Evolutionary conservation across 306 rosid species (phyloP).

Genomic region (Datisca glomerata): DNA sequence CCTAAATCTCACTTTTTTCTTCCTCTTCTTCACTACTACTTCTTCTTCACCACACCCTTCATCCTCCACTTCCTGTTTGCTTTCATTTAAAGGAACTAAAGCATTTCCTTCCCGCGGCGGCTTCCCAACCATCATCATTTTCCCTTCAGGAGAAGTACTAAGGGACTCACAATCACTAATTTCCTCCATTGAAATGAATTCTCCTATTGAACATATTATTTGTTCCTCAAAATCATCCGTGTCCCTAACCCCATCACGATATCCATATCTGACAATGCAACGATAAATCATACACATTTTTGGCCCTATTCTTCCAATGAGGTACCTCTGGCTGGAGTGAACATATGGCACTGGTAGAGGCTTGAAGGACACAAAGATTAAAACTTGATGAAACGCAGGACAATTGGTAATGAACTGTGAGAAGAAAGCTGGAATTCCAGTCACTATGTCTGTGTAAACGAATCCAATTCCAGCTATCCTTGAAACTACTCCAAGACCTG

Average conservation of each 20-base stretch:
- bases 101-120: constrained; percentile 36
- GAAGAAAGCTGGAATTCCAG: constrained; percentile 84
- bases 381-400: constrained; percentile 72
- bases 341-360: constrained; percentile 50
- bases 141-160: constrained; percentile 27
- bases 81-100: constrained; percentile 35
- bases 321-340: constrained; percentile 45
- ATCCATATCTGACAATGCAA: constrained; percentile 67
- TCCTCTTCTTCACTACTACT: constrained; percentile 12
- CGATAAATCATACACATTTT: constrained; percentile 50
- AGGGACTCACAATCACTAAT: constrained; percentile 43
- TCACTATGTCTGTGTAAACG: constrained; percentile 56
- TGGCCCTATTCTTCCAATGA: constrained; percentile 62
- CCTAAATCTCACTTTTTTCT: constrained; percentile 47
- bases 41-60: not conserved
- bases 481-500: constrained; percentile 58
- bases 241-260: constrained; percentile 53
- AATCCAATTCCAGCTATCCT: constrained; percentile 76
- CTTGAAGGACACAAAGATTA: constrained; percentile 76
- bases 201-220: constrained; percentile 57
- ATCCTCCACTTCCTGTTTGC: constrained; percentile 1
- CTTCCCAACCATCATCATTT: constrained; percentile 55
- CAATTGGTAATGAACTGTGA: constrained; percentile 71
- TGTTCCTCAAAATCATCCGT: constrained; percentile 63
- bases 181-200: constrained; percentile 54